A percentile compares a stretch with the other conserved stretches of the same genome.
Conservation (phyloP, 192 early-diverging fungal genomes). For the Jimgerdemannia lactiflua region DNA sequence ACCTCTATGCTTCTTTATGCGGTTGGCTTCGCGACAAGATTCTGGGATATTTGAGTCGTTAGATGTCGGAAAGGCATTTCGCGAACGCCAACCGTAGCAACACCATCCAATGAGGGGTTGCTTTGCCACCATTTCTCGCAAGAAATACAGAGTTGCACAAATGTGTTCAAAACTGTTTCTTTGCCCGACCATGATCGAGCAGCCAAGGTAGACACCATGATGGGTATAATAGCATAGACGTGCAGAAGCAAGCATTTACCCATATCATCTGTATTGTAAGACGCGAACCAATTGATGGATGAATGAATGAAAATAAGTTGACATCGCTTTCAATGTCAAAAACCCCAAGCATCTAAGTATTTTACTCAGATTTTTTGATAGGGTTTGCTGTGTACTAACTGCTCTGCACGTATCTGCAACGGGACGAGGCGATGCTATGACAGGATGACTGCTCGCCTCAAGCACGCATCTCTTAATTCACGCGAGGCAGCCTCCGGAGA, state of each 20-base stretch:
- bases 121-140: slow-evolving; percentile 49
- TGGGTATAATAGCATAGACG: slow-evolving; percentile 49
- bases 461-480: too few relatives aligned
- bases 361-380: slow-evolving; percentile 15
- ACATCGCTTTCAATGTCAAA: not conserved
- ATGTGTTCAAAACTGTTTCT: slow-evolving; percentile 65
- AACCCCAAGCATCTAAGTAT: not conserved
- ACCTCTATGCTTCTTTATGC: slow-evolving; percentile 53
- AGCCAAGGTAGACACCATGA: slow-evolving; percentile 57
- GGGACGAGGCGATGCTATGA: slow-evolving; percentile 4
- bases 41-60: slow-evolving; percentile 17
- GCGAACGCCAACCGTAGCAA: slow-evolving; percentile 32
- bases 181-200: slow-evolving; percentile 84
- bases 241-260: slow-evolving; percentile 33
- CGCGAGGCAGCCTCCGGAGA: too few relatives aligned
- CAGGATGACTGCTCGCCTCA: too few relatives aligned
- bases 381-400: slow-evolving; percentile 18
- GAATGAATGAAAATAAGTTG: not conserved
- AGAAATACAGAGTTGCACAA: slow-evolving; percentile 50
- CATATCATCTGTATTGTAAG: not conserved
- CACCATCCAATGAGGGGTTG: slow-evolving; percentile 26
- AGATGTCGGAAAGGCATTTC: not conserved
- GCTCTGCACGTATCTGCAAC: slow-evolving; percentile 60
- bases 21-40: slow-evolving; percentile 71
- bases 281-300: not conserved